A percentile compares a stretch with the other conserved stretches of the same genome.
These are phyloP conservation scores for Psidium guajava DNA, from an alignment of 345 rosid genomes.

Conservation along the genomic window DNA sequence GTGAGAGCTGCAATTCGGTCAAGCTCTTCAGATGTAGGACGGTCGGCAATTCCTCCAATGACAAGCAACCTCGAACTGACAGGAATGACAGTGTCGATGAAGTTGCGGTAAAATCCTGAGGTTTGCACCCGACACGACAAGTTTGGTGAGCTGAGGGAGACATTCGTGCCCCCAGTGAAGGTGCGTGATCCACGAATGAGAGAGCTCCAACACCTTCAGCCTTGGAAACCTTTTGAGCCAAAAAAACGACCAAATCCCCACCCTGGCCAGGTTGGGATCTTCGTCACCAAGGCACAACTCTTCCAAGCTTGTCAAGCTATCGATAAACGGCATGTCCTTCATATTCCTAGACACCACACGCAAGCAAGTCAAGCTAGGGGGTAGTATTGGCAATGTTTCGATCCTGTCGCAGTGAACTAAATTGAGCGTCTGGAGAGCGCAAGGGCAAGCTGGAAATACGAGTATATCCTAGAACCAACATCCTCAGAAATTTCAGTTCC, in stretches of 20 bases:
- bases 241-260: neutral
- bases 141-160: neutral
- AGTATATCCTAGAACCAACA: no score
- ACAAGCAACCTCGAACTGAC: neutral
- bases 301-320: neutral
- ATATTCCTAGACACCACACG: neutral
- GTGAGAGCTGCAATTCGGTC: accelerated
- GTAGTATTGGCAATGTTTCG: no score
- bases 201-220: neutral
- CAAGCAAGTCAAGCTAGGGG: no score
- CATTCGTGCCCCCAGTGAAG: accelerated
- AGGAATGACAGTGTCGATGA: accelerated
- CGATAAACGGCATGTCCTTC: accelerated
- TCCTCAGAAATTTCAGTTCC: no score
- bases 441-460: no score
- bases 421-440: no score
- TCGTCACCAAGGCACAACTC: neutral
- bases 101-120: neutral
- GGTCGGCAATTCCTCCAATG: neutral
- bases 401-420: no score
- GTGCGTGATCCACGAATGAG: neutral
- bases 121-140: neutral
- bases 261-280: neutral
- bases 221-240: accelerated
- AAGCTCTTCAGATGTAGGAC: neutral